Percentiles rank a stretch among this genome's conserved stretches.
These are phyloP conservation scores for Heliophila coronopifolia DNA, from an alignment of 441 rosid genomes.

Conservation along the genomic window DNA sequence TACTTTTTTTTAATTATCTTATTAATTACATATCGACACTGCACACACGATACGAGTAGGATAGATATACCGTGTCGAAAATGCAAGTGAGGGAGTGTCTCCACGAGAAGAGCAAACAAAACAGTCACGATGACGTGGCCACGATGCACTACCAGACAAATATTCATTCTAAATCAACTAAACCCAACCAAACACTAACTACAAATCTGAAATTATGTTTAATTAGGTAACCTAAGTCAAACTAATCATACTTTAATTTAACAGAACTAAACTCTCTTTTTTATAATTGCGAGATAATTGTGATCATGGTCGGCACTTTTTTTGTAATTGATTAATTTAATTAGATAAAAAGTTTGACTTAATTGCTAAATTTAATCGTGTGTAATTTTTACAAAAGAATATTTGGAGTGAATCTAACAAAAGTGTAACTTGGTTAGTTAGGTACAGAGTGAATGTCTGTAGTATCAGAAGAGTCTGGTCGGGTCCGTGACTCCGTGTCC, in stretches of 20 bases:
- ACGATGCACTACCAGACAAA: constrained; percentile 19
- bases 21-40: neutral
- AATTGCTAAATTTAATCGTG: too few species aligned
- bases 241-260: neutral
- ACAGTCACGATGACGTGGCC: constrained; percentile 18
- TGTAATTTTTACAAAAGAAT: too few species aligned
- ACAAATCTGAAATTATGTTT: neutral
- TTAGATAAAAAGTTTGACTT: neutral
- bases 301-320: neutral
- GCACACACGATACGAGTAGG: neutral
- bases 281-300: neutral
- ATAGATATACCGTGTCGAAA: neutral
- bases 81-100: neutral
- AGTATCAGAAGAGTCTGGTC: neutral
- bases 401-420: neutral
- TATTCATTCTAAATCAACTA: constrained; percentile 5
- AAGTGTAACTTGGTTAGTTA: constrained; percentile 11
- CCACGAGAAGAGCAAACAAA: neutral
- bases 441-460: constrained; percentile 5
- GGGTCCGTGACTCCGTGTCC: constrained; percentile 22
- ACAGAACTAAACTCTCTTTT: neutral
- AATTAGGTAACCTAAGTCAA: constrained; percentile 13
- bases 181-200: constrained; percentile 13
- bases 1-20: neutral
- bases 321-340: too few species aligned